Evolutionary conservation across 768 basidiomycete genomes (phyloP).

Genomic region (Leccinum obscurum): DNA sequence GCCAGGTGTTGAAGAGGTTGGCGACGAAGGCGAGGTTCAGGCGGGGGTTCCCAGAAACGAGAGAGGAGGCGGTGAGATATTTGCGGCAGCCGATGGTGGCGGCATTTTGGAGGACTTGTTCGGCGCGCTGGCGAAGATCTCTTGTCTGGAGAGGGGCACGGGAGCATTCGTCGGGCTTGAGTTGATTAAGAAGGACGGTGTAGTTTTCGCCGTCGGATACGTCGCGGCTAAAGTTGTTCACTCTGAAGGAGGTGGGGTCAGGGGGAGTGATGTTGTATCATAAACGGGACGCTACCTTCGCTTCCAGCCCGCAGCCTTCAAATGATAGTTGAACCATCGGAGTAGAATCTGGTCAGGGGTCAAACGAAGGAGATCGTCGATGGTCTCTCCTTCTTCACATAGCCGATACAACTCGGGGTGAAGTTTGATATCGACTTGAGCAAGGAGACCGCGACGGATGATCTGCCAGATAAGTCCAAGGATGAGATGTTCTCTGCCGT

Average conservation of each 20-base stretch:
- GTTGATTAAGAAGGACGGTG: constrained; percentile 91
- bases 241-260: constrained; percentile 47
- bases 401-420: constrained; percentile 96
- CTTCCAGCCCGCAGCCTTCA: constrained; percentile 93
- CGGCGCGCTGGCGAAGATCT: constrained; percentile 83
- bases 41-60: constrained; percentile 89
- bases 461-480: constrained; percentile 99
- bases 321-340: constrained; percentile 99
- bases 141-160: constrained; percentile 84
- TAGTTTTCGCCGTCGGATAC: constrained; percentile 98
- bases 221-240: constrained; percentile 96
- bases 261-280: not conserved
- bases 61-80: constrained; percentile 89
- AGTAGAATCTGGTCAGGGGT: constrained; percentile 97
- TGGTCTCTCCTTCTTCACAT: constrained; percentile 95
- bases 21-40: constrained; percentile 98
- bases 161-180: constrained; percentile 92
- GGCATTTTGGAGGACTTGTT: constrained; percentile 93
- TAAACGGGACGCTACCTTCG: constrained; percentile 52
- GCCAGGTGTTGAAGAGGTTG: constrained; percentile 97
- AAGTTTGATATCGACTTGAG: constrained; percentile 96
- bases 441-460: constrained; percentile 89
- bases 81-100: constrained; percentile 93
- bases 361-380: constrained; percentile 90
- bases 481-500: constrained; percentile 94